phyloP scores from a whole-genome alignment of 371 early-diverging fungal genomes.

The Actinomortierella ambigua region DNA sequence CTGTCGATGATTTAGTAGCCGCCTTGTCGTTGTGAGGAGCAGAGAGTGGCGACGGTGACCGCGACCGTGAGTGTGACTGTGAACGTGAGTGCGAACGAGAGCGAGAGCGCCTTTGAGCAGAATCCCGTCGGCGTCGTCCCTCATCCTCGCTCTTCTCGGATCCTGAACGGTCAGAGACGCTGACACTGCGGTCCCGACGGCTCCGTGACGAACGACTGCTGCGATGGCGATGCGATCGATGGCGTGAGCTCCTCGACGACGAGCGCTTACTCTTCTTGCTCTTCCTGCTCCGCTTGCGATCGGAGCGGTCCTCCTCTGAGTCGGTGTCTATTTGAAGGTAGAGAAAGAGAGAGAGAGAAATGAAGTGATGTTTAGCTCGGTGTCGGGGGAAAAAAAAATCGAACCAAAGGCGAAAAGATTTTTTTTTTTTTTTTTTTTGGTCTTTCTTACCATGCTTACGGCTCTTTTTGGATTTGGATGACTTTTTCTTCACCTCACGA shows the following conservation, averaged over 20 bases:
- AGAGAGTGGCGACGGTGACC: not conserved
- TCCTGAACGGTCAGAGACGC: conserved; percentile 10
- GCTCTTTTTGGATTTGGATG: conserved; percentile 27
- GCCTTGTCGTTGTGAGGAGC: conserved; percentile 6
- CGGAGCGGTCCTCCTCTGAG: conserved; percentile 12
- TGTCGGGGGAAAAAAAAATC: not conserved
- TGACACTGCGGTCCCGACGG: conserved; percentile 1
- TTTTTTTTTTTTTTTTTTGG: conserved; percentile 1
- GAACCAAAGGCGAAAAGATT: not conserved
- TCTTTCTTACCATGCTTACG: conserved; percentile 9
- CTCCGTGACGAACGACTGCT: conserved; percentile 7
- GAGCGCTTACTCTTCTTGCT: conserved; percentile 38
- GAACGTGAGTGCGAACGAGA: not conserved
- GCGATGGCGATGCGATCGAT: conserved; percentile 3
- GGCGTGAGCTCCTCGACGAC: conserved; percentile 28
- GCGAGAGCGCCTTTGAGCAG: not conserved
- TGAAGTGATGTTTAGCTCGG: not conserved
- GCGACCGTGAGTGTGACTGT: not conserved
- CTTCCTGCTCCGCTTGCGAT: conserved; percentile 20
- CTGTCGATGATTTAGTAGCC: conserved; percentile 10
- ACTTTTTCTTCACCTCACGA: conserved; percentile 46
- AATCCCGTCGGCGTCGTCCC: not conserved
- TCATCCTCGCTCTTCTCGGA: not conserved
- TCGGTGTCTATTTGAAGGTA: conserved; percentile 21
- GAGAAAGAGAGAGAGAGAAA: not conserved